phyloP scores from a whole-genome alignment of 768 basidiomycete genomes.

The Phanerochaete carnosa region DNA sequence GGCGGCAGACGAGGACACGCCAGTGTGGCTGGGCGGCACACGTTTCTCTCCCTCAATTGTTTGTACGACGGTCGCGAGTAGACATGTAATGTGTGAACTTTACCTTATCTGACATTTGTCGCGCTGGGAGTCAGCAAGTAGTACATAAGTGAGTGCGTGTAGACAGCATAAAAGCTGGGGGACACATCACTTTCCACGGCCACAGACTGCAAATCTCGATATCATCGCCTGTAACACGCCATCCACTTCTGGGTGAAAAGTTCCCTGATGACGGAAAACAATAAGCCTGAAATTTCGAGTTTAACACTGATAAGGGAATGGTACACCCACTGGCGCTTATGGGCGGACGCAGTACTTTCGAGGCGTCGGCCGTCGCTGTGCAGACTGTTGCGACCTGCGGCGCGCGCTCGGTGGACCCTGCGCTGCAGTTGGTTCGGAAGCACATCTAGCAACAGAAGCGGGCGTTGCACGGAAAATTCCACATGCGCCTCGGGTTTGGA shows the following conservation, averaged over 20 bases:
- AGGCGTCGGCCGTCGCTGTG: neutral
- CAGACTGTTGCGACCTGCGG: no score
- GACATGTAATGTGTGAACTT: slow-evolving; percentile 1
- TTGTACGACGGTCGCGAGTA: neutral
- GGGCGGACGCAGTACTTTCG: neutral
- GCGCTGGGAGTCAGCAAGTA: neutral
- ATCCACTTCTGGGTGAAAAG: slow-evolving; percentile 9
- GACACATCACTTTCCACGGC: neutral
- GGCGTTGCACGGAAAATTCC: neutral
- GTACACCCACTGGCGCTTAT: neutral
- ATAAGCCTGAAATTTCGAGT: slow-evolving; percentile 6
- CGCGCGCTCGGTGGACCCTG: neutral
- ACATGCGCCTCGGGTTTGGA: neutral
- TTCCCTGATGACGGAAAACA: slow-evolving; percentile 17
- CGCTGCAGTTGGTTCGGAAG: neutral
- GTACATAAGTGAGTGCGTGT: neutral
- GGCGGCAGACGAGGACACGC: slow-evolving; percentile 11
- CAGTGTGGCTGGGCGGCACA: slow-evolving; percentile 9
- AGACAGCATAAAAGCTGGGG: neutral
- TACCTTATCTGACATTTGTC: neutral
- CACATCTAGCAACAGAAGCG: neutral
- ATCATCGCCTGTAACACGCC: slow-evolving; percentile 2
- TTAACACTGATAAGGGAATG: neutral
- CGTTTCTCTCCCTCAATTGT: slow-evolving; percentile 11
- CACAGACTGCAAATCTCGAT: neutral